These are phyloP conservation scores for Gyrodon lividus DNA, from an alignment of 768 basidiomycete genomes.

Conservation along the genomic window DNA sequence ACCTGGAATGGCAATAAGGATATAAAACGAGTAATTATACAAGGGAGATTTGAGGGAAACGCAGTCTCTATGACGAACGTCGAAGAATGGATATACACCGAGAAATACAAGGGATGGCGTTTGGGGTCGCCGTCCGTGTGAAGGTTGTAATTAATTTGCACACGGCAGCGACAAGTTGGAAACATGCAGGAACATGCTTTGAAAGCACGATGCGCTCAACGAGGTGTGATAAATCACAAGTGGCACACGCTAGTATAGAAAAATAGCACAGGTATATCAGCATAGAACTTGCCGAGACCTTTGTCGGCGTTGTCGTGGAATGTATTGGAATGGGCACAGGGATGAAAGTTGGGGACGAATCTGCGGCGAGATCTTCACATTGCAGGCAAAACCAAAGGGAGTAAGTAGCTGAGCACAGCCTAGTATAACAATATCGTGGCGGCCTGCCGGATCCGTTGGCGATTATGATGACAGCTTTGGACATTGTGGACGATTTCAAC, in stretches of 20 bases:
- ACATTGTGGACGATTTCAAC: constrained; percentile 20
- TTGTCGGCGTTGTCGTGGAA: constrained; percentile 3
- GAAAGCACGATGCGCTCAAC: constrained; percentile 14
- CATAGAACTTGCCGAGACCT: constrained; percentile 1
- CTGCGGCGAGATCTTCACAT: constrained; percentile 5
- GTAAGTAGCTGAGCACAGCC: constrained; percentile 5
- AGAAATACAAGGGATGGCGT: constrained; percentile 9
- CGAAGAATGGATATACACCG: constrained; percentile 10
- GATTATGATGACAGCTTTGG: constrained; percentile 12
- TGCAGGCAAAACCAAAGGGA: not conserved
- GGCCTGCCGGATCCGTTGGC: constrained; percentile 16
- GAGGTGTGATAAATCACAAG: constrained; percentile 10
- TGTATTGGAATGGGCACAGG: constrained; percentile 2
- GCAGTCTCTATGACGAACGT: constrained; percentile 24
- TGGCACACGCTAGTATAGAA: constrained; percentile 3
- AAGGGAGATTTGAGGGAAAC: not conserved
- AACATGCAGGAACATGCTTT: constrained; percentile 16
- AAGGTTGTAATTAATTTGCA: constrained; percentile 11
- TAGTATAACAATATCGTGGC: constrained; percentile 7
- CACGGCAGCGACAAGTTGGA: constrained; percentile 2
- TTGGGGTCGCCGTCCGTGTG: constrained; percentile 5
- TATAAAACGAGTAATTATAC: not conserved
- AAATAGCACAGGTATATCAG: constrained; percentile 15
- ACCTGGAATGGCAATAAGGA: constrained; percentile 12
- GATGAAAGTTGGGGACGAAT: not conserved